A percentile compares a stretch with the other conserved stretches of the same genome.
Conservation (phyloP, 192 early-diverging fungal genomes). For the Oehlia diaphana region DNA sequence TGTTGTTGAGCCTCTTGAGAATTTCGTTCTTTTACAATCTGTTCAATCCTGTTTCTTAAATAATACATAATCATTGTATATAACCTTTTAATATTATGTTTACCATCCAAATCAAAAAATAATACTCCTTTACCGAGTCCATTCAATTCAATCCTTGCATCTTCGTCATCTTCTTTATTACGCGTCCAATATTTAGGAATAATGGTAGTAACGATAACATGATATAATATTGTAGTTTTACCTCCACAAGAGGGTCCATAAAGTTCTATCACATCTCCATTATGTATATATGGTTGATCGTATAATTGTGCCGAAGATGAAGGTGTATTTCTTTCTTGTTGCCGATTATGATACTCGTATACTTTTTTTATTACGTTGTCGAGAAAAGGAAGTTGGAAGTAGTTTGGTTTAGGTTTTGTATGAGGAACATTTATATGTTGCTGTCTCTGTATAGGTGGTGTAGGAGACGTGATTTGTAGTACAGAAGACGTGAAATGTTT, state of each 20-base stretch:
- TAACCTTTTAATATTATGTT: conserved; percentile 13
- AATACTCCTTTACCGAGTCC: conserved; percentile 24
- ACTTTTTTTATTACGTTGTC: conserved; percentile 1
- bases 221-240: conserved; percentile 24
- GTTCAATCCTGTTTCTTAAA: background rate
- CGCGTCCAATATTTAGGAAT: conserved; percentile 20
- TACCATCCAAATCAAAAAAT: conserved; percentile 29
- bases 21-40: conserved; percentile 3
- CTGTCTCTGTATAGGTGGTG: too few relatives aligned
- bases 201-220: conserved; percentile 13
- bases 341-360: background rate
- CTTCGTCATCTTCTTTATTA: background rate
- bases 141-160: background rate
- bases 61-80: conserved; percentile 13
- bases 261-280: conserved; percentile 28
- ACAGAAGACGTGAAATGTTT: too few relatives aligned
- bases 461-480: too few relatives aligned
- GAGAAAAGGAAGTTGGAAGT: conserved; percentile 12
- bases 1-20: background rate
- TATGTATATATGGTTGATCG: background rate
- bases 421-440: background rate
- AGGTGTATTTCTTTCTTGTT: background rate
- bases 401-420: background rate
- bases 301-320: background rate
- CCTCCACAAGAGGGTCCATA: conserved; percentile 26